These are phyloP conservation scores for Suillus alpinus DNA, from an alignment of 768 basidiomycete genomes.

Conservation along the genomic window DNA sequence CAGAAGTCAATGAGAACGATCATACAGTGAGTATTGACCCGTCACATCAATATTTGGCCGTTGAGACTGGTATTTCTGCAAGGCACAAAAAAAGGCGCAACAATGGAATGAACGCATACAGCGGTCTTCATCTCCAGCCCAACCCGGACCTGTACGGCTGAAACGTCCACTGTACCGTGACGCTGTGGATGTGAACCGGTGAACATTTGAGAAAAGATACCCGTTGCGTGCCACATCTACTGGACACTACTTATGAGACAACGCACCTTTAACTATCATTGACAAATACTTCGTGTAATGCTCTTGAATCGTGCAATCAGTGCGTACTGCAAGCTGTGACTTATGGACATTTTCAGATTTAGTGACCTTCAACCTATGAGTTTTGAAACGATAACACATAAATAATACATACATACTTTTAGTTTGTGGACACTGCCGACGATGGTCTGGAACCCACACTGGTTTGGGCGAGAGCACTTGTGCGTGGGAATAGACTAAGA, in stretches of 20 bases:
- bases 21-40: conserved; percentile 21
- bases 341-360: not conserved
- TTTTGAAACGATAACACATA: not conserved
- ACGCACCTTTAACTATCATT: not conserved
- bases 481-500: not conserved
- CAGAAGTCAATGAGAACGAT: conserved; percentile 36
- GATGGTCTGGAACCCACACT: not conserved
- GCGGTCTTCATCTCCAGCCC: conserved; percentile 7
- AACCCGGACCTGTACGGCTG: conserved; percentile 17
- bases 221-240: not conserved
- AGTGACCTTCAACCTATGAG: not conserved
- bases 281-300: not conserved
- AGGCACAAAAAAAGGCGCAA: conserved; percentile 23
- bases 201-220: not conserved
- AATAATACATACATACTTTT: too few relatives aligned
- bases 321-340: not conserved
- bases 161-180: conserved; percentile 17
- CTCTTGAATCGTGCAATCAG: not conserved
- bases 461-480: not conserved
- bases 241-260: not conserved
- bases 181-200: not conserved
- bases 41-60: not conserved
- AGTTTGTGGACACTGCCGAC: not conserved
- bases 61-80: conserved; percentile 10
- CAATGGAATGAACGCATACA: conserved; percentile 30